Conservation (phyloP, 2,329 filamentous ascomycete genomes). For the Aspergillus novofumigatus region DNA sequence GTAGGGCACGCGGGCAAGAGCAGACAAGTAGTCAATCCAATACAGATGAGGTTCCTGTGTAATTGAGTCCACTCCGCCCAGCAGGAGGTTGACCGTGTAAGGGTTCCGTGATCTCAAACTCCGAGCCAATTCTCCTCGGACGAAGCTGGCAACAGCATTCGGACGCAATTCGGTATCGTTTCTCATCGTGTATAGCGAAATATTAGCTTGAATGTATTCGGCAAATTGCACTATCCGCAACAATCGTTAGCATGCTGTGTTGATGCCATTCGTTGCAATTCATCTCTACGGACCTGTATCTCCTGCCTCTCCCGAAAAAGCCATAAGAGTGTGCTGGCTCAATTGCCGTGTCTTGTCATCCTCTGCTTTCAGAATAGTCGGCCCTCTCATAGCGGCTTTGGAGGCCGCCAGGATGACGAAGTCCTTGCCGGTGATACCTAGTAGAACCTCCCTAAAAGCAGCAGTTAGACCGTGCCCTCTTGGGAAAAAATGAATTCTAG, state of each 20-base stretch:
- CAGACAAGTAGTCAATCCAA: slow-evolving; percentile 96
- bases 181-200: slow-evolving; percentile 97
- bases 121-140: slow-evolving; percentile 86
- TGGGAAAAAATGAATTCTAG: background rate
- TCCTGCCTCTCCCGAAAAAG: slow-evolving; percentile 91
- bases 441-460: slow-evolving; percentile 78
- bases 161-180: slow-evolving; percentile 91
- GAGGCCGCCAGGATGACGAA: slow-evolving; percentile 97
- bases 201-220: slow-evolving; percentile 98
- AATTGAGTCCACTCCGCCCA: slow-evolving; percentile 90
- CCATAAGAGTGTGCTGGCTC: slow-evolving; percentile 92
- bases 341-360: slow-evolving; percentile 95
- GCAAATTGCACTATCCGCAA: slow-evolving; percentile 79
- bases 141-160: slow-evolving; percentile 83
- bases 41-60: slow-evolving; percentile 86
- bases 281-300: slow-evolving; percentile 67
- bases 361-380: slow-evolving; percentile 87
- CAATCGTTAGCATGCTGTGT: slow-evolving; percentile 12
- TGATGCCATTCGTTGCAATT: background rate
- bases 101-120: slow-evolving; percentile 88
- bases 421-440: slow-evolving; percentile 98
- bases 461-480: slow-evolving; percentile 17
- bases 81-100: slow-evolving; percentile 93
- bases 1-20: slow-evolving; percentile 82
- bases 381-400: slow-evolving; percentile 96